Base-by-base conservation (phyloP, 495 filamentous ascomycete genomes). In the Penicillium mononematosum region DNA sequence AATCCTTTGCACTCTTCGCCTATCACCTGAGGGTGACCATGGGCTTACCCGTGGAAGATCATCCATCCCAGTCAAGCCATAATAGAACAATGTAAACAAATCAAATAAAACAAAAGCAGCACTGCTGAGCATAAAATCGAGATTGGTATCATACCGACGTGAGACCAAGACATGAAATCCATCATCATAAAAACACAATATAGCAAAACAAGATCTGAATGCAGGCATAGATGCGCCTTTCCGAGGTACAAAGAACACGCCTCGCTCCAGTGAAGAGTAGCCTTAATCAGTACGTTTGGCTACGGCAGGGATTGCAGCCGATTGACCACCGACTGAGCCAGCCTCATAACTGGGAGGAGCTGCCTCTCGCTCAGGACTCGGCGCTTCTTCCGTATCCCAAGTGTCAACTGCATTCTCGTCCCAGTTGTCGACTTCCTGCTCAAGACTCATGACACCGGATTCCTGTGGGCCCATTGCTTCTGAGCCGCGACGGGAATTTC, bases 361-460 rank as follows among this genome's bases (percentile, higher is more conserved):
- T 39, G 45, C 50, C 17, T 53, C 45, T 6, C 14, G 47, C 51
- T 65, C 52, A 6, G 58, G 58, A 8, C 32, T 65, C 11, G 61
- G 60, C 3, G 62, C 74, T 45, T 87, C 85, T 31, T 85, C 86
- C 3, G 83, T 61, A 56, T 90, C 87, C 88, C 87, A 91, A 12
- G 79, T 79, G 66, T 91, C 88, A 20, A 84, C 84, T 0, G 82
- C 83, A 64, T 92, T 89, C 69, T 92, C 89, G 60, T 92, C 89
- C 89, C 89, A 93, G 58, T 88, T 88, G 63, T 91, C 89, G 14
- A 92, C 81, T 68, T 89, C 86, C 38, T 88, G 82, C 57, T 92
- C 89, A 45, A 90, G 71, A n/a, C 59, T 68, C 59, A 66, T 68
- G 10, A 80, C 70, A 9, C 81, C 84, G 6, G 75, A 75, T 65